Percentiles rank a stretch among this genome's conserved stretches.
Conservation (phyloP, 2,329 filamentous ascomycete genomes). For the Cucurbitaria berberidis region DNA sequence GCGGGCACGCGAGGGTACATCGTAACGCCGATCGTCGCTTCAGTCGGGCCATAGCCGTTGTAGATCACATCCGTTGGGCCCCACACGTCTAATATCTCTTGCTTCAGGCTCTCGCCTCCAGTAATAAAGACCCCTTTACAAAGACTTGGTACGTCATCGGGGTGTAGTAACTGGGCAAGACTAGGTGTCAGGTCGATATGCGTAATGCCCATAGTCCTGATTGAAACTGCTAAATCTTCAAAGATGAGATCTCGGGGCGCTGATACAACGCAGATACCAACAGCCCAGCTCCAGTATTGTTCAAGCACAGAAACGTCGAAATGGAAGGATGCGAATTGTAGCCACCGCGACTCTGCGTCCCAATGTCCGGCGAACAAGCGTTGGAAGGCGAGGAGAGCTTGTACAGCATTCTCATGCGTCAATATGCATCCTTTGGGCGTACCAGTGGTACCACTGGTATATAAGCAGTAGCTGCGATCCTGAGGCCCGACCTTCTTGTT, state of each 20-base stretch:
- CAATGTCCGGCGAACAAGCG: constrained; percentile 77
- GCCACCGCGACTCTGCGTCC: constrained; percentile 75
- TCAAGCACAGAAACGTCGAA: constrained; percentile 94
- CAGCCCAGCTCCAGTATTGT: constrained; percentile 95
- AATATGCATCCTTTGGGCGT: constrained; percentile 88
- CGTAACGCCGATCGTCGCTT: constrained; percentile 90
- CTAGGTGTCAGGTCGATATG: constrained; percentile 93
- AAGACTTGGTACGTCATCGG: constrained; percentile 79
- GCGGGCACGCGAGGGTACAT: constrained; percentile 82
- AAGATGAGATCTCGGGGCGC: constrained; percentile 85
- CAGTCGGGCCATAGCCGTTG: constrained; percentile 89
- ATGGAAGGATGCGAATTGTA: constrained; percentile 93
- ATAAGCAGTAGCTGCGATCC: constrained; percentile 80
- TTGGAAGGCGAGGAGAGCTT: constrained; percentile 87
- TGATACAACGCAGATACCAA: constrained; percentile 82
- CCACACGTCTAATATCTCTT: constrained; percentile 88
- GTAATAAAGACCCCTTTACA: constrained; percentile 90
- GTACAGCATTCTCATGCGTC: constrained; percentile 85
- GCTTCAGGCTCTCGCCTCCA: constrained; percentile 84
- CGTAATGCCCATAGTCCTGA: constrained; percentile 75
- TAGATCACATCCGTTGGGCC: constrained; percentile 81
- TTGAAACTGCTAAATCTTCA: constrained; percentile 77
- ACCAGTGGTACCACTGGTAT: constrained; percentile 87
- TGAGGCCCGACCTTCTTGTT: constrained; percentile 48
- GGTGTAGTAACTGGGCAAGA: constrained; percentile 77